phyloP scores from a whole-genome alignment of 352 stramenopile species.

The Globisporangium alternatum region DNA sequence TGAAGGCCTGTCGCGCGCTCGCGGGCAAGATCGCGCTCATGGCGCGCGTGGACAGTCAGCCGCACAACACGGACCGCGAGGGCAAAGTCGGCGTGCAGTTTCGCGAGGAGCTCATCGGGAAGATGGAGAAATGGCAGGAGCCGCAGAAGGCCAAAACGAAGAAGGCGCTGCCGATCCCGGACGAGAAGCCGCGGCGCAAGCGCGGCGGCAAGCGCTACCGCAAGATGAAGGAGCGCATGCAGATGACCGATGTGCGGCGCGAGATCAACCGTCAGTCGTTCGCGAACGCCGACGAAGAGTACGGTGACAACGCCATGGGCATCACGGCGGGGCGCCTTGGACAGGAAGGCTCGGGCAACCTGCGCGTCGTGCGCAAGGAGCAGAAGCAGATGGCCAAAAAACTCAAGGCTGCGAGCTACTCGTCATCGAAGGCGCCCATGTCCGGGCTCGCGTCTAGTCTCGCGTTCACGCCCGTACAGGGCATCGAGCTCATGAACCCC shows the following conservation, averaged over 20 bases:
- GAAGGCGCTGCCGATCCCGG: constrained; percentile 95
- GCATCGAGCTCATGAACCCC: constrained; percentile 97
- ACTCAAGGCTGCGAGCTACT: constrained; percentile 88
- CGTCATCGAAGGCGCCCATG: constrained; percentile 47
- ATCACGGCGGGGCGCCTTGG: constrained; percentile 91
- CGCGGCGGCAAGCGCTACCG: constrained; percentile 92
- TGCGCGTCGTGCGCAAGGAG: constrained; percentile 89
- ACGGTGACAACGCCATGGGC: constrained; percentile 98
- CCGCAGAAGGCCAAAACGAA: constrained; percentile 96
- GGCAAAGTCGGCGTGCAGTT: constrained; percentile 82
- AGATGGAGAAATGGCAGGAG: constrained; percentile 98
- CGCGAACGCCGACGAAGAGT: constrained; percentile 92
- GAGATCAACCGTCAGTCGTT: constrained; percentile 96
- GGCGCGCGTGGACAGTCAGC: constrained; percentile 91
- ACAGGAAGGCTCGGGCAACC: constrained; percentile 82
- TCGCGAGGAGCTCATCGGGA: constrained; percentile 87
- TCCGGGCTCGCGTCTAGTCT: constrained; percentile 94
- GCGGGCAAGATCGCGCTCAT: constrained; percentile 90
- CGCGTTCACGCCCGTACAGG: constrained; percentile 97
- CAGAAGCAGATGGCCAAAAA: constrained; percentile 92
- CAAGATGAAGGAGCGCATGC: constrained; percentile 96
- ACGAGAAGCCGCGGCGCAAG: constrained; percentile 95
- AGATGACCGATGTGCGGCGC: constrained; percentile 97
- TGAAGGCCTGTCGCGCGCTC: constrained; percentile 93
- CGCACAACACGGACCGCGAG: constrained; percentile 64